Evolutionary conservation across 345 rosid species (phyloP), one percentile per base, ranked within the genome.

Genomic region (Gossypium stocksii): DNA sequence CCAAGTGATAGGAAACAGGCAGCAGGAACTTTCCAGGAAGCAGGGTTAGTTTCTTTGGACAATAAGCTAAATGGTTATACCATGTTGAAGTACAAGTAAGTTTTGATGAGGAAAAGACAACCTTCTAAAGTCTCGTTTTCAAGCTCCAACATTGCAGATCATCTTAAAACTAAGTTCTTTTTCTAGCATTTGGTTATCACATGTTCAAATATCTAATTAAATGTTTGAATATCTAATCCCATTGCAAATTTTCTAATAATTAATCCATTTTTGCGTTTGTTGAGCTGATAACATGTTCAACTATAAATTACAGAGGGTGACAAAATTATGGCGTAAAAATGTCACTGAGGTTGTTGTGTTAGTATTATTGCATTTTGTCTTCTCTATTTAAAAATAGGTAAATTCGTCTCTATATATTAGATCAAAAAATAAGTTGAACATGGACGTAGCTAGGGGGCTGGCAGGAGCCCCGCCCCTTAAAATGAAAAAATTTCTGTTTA

Each of bases 371-470:
- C 1, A 34, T 34, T 34, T 34, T 34, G 7, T 1, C 1, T 2
- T 1, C 0, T 34, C 7, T 5, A 34, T 5, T 34, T 4, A 34
- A 34, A 34, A 34, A 34, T 34, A 4, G 0, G 1, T 34, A 34
- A 34, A 34, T 34, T 34, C 0, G 0, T 34, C 0, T 34, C 0
- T 1, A 1, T 34, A 34, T 5, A 0, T 34, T 34, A 34, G 1
- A 34, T 34, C 0, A 34, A 34, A 34, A 34, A 34, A 0, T 34
- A 34, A 34, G 5, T 34, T 34, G 1, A 5, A 6, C 0, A 34
- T 1, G 7, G 1, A 5, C 41, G 7, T 34, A 34, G 7, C 1
- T 34, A 34, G 41, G 41, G 41, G 7, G 41, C 7, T 34, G 41
- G 7, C 41, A 34, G 7, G 41, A 34, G 34, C 41, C 41, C 1